Base-by-base conservation (phyloP, 2,329 filamentous ascomycete genomes). In the Aspergillus intermedius region DNA sequence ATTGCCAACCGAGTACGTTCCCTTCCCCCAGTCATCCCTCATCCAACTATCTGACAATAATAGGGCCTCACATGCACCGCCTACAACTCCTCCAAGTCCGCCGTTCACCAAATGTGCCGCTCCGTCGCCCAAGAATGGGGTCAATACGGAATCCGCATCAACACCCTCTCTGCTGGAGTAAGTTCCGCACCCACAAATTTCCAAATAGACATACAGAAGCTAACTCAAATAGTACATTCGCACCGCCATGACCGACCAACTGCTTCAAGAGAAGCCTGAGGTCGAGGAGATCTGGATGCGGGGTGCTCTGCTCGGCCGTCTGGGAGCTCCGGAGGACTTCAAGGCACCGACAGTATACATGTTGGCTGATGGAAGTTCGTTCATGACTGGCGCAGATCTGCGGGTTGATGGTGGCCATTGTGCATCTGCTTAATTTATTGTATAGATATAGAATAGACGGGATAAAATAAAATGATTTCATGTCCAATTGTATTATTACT, bases 141-240 rank as follows among this genome's bases (percentile, higher is more conserved):
- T 47, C 67, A 74, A 56, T 70, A 86, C 64, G 82, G 81, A 34
- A 91, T 93, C 60, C 80, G 87, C 2, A 84, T 91, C 52, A 91
- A 93, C 71, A 89, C 85, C 12, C 80, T 93, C 54, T 88, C 84
- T 17, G 87, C 88, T 0, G 87, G 88, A 7, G 70, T 73, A 65
- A 51, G 65, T 59, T 5, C 6, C 12, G n/a, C 9, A 6, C 17
- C 9, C 15, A 12, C 25, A 30, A 5, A 4, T 30, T 7, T 21
- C 9, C 22, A 2, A 2, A 13, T 6, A 1, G 8, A 21, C 3
- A n/a, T 41, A 4, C 5, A 1, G 8, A 34, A n/a, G 8, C n/a
- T 47, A 42, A 48, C 45, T 45, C n/a, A 48, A 35, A 13, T 34
- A 70, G 64, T 76, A 77, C 49, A 76, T 77, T 49, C 64, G 70